Base-by-base conservation (phyloP, 2,329 filamentous ascomycete genomes). In the Blastomyces silverae region DNA sequence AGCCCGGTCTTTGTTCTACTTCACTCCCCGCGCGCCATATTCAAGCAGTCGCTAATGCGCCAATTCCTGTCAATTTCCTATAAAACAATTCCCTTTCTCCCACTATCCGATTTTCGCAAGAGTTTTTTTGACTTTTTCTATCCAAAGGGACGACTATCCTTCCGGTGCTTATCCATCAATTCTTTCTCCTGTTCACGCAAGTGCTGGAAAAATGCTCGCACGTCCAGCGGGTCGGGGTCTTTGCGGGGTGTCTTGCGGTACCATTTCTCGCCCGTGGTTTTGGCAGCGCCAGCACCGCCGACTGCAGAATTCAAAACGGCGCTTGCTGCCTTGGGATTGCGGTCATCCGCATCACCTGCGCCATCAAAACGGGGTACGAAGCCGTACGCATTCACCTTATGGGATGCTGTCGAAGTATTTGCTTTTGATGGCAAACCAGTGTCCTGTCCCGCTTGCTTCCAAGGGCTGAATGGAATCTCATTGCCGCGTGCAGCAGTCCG, bases 361-460 rank as follows among this genome's bases (percentile, higher is more conserved):
- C 73, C 73, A 62, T 75, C 74, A 61, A 72, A 72, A 20, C 69
- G 67, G 46, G 72, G 72, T 11, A 75, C 65, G 60, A 70, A 71
- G 1, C 70, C 73, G 65, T 74, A 72, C 11, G 69, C 72, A 63
- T 72, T 74, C 53, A 74, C 68, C 52, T 71, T 72, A 39, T 72
- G 71, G n/a, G 71, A 69, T 34, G 70, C 67, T 39, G 72, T 69
- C 5, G 71, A 64, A 11, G 72, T 70, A n/a, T 69, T 69, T n/a
- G 68, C 67, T 62, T 74, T 74, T 59, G 69, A 68, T 34, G 71
- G 64, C 39, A 64, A 61, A n/a, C 67, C 65, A 31, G 66, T 61
- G 53, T 70, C 63, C 11, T 52, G 48, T 48, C 68, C 67, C 63
- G 65, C 67, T 31, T 69, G 66, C 48, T 66, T 64, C 64, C 67